These are phyloP conservation scores for Trebouxiophyceae sp. DNA, from an alignment of 163 green algal species.

Conservation along the genomic window DNA sequence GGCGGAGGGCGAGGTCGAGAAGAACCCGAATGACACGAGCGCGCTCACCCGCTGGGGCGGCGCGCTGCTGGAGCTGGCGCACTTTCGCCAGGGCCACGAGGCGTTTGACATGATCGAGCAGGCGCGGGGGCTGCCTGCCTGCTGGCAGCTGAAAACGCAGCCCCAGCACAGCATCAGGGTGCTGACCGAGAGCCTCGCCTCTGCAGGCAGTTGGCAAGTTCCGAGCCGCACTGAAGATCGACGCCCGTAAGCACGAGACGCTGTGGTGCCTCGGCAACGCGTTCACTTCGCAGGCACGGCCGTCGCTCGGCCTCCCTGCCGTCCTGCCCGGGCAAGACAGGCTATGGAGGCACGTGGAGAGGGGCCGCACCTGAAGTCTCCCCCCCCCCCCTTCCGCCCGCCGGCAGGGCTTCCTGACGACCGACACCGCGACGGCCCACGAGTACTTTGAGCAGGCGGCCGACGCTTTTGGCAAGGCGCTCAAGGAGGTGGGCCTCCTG, in stretches of 20 bases:
- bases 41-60: conserved; percentile 90
- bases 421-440: conserved; percentile 49
- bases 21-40: conserved; percentile 74
- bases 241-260: conserved; percentile 70
- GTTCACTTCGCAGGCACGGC: conserved; percentile 73
- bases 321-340: background rate
- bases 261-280: conserved; percentile 96
- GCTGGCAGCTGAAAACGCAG: conserved; percentile 74
- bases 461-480: conserved; percentile 74
- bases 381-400: no score
- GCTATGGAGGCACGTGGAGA: background rate
- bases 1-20: conserved; percentile 70
- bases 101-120: conserved; percentile 82
- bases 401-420: conserved; percentile 83
- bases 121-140: conserved; percentile 23
- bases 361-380: no score
- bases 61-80: conserved; percentile 92
- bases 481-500: conserved; percentile 65
- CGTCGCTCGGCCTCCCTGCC: background rate
- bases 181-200: no score
- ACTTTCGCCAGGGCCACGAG: conserved; percentile 83
- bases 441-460: conserved; percentile 75
- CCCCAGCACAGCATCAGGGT: no score
- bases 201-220: conserved; percentile 74
- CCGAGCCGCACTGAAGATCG: conserved; percentile 66